Base-by-base conservation (phyloP, 2,329 filamentous ascomycete genomes). In the Colletotrichum shisoi region DNA sequence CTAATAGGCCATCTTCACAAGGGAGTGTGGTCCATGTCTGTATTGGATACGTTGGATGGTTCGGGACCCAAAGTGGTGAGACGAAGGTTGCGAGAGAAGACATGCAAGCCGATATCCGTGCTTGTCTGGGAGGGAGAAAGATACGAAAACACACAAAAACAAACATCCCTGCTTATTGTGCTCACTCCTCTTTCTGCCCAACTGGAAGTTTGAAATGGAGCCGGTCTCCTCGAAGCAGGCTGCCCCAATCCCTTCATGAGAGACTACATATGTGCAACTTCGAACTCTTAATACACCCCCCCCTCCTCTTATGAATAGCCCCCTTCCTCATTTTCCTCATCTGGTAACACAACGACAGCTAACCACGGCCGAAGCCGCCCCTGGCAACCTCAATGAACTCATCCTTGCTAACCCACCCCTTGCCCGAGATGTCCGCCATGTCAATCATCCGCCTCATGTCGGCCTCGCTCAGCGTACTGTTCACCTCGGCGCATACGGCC, bases 381-480 rank as follows among this genome's bases (percentile, higher is more conserved):
- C 64, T 67, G 17, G 69, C 69, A 79, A 89, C 87, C 73, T 87
- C 85, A 59, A 89, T 85, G 74, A 91, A 91, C 76, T 91, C 89
- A 65, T 91, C 88, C 71, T 87, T 82, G 70, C 86, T 87, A 8
- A 91, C 88, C 62, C 86, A 93, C 12, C 94, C 94, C 72, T 96
- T 96, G 1, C 93, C 94, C 75, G 96, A 92, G 71, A 97, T 85
- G 81, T 99, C 95, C 81, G 98, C 96, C 79, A 98, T 94, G 75
- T 97, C 93, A 80, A 99, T 95, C 95, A 99, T 99, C 71, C 93
- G 93, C 72, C 88, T 85, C 69, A 99, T 84, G 78, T 99, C 95
- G 74, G 96, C 91, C 75, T 99, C 94, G 72, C 95, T 92, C 72
- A 99, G 84, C 13, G 92, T 93, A 49, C 79, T 77, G 8, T 95